These are phyloP conservation scores for Centrapalus pauciflorus DNA, from an alignment of 129 eudicot species.

Conservation along the genomic window DNA sequence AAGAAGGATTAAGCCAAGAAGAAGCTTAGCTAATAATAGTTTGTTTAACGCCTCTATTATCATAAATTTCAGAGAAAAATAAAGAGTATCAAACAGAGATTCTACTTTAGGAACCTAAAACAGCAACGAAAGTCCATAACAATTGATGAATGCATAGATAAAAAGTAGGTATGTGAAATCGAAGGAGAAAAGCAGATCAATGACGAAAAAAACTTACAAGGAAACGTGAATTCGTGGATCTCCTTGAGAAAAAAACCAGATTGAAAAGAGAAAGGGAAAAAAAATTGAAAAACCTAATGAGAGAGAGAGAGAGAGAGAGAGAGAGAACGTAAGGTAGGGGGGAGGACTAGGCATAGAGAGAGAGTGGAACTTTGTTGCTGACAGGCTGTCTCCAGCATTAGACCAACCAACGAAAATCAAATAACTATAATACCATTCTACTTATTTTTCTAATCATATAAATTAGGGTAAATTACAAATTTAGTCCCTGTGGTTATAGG, in stretches of 20 bases:
- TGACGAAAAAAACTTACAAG: slow-evolving; percentile 22
- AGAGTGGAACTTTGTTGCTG: slow-evolving; percentile 59
- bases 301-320: slow-evolving; percentile 13
- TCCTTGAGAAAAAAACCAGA: slow-evolving; percentile 1
- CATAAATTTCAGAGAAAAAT: background rate
- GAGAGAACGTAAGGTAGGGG: slow-evolving; percentile 28
- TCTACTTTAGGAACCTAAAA: slow-evolving; percentile 2
- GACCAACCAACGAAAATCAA: slow-evolving; percentile 35
- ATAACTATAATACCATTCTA: background rate
- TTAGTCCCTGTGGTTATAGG: too few relatives aligned
- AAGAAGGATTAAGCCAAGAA: background rate
- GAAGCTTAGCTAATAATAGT: background rate
- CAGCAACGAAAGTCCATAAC: background rate
- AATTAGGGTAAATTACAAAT: too few relatives aligned
- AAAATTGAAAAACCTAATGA: slow-evolving; percentile 28
- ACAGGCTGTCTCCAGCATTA: slow-evolving; percentile 99
- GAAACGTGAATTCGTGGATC: slow-evolving; percentile 20
- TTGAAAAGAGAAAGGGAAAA: background rate
- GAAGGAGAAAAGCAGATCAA: background rate
- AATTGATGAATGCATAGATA: background rate
- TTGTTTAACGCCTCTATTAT: background rate
- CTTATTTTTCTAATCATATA: background rate
- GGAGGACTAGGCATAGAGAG: slow-evolving; percentile 19
- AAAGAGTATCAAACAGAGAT: background rate
- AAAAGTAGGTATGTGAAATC: background rate